Conservation (phyloP, 179 eudicot genomes). For the Beta lomatogona region DNA sequence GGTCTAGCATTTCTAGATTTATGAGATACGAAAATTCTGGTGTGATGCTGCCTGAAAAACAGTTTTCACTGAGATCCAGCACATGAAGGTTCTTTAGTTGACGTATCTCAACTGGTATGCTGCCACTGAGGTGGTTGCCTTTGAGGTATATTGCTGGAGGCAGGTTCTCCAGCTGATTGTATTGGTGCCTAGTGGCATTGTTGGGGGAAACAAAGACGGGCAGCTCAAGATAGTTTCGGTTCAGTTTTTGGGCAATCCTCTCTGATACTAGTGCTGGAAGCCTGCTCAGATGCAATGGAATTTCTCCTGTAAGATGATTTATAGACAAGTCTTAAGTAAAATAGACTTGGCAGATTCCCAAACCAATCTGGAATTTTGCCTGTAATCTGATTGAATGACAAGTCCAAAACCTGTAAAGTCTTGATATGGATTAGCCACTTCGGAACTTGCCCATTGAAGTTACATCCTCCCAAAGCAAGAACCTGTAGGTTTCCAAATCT, state of each 20-base stretch:
- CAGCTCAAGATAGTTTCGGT: slow-evolving; percentile 51
- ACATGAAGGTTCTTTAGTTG: slow-evolving; percentile 53
- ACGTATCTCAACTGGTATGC: slow-evolving; percentile 63
- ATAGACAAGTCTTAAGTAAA: slow-evolving; percentile 73
- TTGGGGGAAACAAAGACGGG: slow-evolving; percentile 72
- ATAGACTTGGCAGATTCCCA: slow-evolving; percentile 56
- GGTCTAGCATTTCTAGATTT: slow-evolving; percentile 62
- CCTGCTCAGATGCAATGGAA: slow-evolving; percentile 47
- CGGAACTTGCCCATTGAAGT: slow-evolving; percentile 57
- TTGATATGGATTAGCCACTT: slow-evolving; percentile 55
- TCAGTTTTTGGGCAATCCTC: slow-evolving; percentile 36
- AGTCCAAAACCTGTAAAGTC: slow-evolving; percentile 60
- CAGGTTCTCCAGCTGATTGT: slow-evolving; percentile 64
- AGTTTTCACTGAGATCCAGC: slow-evolving; percentile 66
- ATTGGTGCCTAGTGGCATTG: slow-evolving; percentile 53
- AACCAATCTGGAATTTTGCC: slow-evolving; percentile 72
- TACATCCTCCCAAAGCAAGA: slow-evolving; percentile 82
- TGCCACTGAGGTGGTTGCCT: slow-evolving; percentile 57
- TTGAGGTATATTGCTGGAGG: slow-evolving; percentile 73
- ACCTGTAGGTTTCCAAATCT: slow-evolving; percentile 54
- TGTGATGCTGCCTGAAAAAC: slow-evolving; percentile 70
- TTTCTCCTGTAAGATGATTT: slow-evolving; percentile 55
- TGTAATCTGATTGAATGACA: slow-evolving; percentile 54
- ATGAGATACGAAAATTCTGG: slow-evolving; percentile 57
- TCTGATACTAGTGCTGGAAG: slow-evolving; percentile 50